Conservation (phyloP, 2,329 filamentous ascomycete genomes). For the Pseudogymnoascus sp. region DNA sequence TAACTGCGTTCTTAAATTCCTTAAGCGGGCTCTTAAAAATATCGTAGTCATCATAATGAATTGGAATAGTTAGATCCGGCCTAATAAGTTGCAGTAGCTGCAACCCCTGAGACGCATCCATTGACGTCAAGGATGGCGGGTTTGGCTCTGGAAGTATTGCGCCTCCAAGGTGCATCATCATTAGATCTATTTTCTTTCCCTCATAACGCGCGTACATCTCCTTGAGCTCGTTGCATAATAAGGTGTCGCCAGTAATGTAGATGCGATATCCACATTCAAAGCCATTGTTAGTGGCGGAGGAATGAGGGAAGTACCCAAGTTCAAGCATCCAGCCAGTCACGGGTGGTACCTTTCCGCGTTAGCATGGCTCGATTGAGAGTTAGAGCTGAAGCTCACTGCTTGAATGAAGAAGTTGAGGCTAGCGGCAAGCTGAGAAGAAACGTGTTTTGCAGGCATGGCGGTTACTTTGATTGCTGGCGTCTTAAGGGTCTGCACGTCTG, state of each 20-base stretch:
- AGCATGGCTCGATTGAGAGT: too few relatives aligned
- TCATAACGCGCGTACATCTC: constrained; percentile 50
- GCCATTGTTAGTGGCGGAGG: constrained; percentile 16
- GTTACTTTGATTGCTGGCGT: constrained; percentile 46
- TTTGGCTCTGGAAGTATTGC: constrained; percentile 55
- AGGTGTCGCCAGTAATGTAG: constrained; percentile 60
- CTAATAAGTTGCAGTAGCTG: constrained; percentile 51
- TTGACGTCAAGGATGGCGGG: constrained; percentile 53
- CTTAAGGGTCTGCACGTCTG: constrained; percentile 16
- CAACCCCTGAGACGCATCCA: constrained; percentile 57
- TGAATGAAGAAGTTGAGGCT: constrained; percentile 34
- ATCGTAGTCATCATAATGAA: constrained; percentile 58
- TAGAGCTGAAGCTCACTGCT: constrained; percentile 18
- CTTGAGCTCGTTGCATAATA: constrained; percentile 53
- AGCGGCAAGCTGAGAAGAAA: constrained; percentile 38
- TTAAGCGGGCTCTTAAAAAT: constrained; percentile 51
- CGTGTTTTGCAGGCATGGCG: constrained; percentile 58
- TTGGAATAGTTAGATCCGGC: constrained; percentile 54
- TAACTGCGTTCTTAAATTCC: constrained; percentile 51
- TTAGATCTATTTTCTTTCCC: constrained; percentile 51
- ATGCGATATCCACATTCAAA: constrained; percentile 47
- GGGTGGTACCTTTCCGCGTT: constrained; percentile 40
- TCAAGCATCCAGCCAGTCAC: constrained; percentile 62
- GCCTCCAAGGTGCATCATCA: constrained; percentile 59
- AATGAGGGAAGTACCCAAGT: constrained; percentile 39